Conservation (phyloP, 192 early-diverging fungal species). For the Podila epicladia region DNA sequence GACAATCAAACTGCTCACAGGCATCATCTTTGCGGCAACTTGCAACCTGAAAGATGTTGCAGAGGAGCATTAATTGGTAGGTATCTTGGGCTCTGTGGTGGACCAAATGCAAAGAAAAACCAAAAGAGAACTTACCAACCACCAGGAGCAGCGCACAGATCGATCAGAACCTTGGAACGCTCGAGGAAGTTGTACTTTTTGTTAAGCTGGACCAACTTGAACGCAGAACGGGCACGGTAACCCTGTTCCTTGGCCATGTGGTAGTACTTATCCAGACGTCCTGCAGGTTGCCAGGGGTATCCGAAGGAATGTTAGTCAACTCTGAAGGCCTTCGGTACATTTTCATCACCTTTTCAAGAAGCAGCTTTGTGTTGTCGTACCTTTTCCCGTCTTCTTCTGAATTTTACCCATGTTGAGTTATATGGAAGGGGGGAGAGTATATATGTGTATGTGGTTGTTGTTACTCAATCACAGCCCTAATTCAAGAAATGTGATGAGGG, state of each 20-base stretch:
- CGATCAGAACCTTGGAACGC: slow-evolving; percentile 87
- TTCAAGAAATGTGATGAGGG: not conserved
- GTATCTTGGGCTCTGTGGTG: not conserved
- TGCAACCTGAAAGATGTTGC: slow-evolving; percentile 70
- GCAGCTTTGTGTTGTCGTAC: slow-evolving; percentile 12
- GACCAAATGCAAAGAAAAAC: not conserved
- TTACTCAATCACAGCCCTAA: not conserved
- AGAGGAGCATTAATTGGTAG: not conserved
- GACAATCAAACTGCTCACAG: slow-evolving; percentile 91
- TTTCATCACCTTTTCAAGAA: no score
- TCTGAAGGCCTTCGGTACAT: not conserved
- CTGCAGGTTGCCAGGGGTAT: slow-evolving; percentile 49
- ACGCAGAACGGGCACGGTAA: slow-evolving; percentile 98
- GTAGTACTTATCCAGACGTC: slow-evolving; percentile 99
- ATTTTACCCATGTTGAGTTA: slow-evolving; percentile 55
- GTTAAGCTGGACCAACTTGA: slow-evolving; percentile 99
- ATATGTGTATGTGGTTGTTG: slow-evolving; percentile 3
- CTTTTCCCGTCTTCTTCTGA: slow-evolving; percentile 62
- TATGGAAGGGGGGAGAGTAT: not conserved
- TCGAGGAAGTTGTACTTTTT: slow-evolving; percentile 98
- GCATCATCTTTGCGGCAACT: slow-evolving; percentile 98
- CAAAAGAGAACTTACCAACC: slow-evolving; percentile 73
- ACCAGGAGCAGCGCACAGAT: slow-evolving; percentile 98
- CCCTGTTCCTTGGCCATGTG: slow-evolving; percentile 99
- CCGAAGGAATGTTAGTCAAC: not conserved